Evolutionary conservation across 1,284 basidiomycete genomes (phyloP), one percentile per base, ranked within the genome.

Genomic region (Dichomitus squalens): DNA sequence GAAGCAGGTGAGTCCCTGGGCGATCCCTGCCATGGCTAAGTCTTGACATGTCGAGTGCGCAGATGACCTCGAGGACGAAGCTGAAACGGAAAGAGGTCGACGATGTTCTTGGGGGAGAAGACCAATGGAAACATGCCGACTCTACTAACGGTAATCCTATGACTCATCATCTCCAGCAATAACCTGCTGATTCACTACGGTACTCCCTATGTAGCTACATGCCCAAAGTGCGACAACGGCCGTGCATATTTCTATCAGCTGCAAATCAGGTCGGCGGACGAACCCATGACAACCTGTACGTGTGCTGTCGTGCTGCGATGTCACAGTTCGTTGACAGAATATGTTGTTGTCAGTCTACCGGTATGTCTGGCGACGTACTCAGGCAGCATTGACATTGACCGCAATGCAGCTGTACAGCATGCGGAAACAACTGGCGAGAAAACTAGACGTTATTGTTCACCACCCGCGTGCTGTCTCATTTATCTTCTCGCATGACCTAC

Each of bases 271-370:
- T 96, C 93, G 66, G 96, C 96, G 0, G 95, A 97, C 72, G 95
- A 97, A 70, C 95, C 95, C 6, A 96, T 95, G 92, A 97, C 95
- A 7, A 97, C 92, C 0, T 97, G 95, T 92, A 80, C 76, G 92
- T 85, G 39, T 48, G 46, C 46, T 49, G 43, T 58, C 49, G 12
- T 66, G 57, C 33, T 23, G 36, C 41, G 23, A 14, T 44, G 7
- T 41, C 49, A 38, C 48, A 44, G 14, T 48, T 49, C 33, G 50
- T 40, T 61, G 56, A 12, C 63, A 47, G 3, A 29, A 7, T 34
- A 34, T 33, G 21, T 18, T 31, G 27, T 51, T 35, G 44, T 11
- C 61, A 76, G 75, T 76, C 60, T 76, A 73, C 58, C 70, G 73
- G 73, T 74, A 59, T 39, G 67, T 52, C 9, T 38, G 38, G 12